Evolutionary conservation across 352 stramenopile genomes (phyloP).

Genomic region (Phytophthora sansomeana): DNA sequence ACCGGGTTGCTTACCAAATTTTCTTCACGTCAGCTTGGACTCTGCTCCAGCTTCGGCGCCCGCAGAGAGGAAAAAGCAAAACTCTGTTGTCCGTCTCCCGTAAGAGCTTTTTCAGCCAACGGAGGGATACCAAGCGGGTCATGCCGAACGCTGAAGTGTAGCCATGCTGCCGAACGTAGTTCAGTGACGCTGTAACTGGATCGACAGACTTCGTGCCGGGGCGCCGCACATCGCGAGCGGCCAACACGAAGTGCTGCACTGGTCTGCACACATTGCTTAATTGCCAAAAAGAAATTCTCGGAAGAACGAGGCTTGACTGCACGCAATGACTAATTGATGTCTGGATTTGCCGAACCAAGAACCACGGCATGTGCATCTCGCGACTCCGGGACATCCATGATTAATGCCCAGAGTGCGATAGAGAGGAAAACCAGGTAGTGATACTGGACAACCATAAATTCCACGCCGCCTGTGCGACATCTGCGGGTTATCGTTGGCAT

Average conservation of each 20-base stretch:
- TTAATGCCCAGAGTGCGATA: neutral
- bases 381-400: neutral
- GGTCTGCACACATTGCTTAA: neutral
- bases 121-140: neutral
- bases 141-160: neutral
- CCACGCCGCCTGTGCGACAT: neutral
- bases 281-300: neutral
- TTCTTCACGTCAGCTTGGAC: neutral
- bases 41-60: neutral
- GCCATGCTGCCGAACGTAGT: neutral
- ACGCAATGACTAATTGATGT: neutral
- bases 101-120: neutral
- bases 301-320: neutral
- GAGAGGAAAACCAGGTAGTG: neutral
- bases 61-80: neutral
- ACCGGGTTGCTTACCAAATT: neutral
- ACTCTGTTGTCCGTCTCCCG: neutral
- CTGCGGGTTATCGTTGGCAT: neutral
- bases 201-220: no score
- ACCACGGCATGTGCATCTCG: conserved; percentile 9
- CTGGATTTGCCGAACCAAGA: neutral
- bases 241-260: neutral
- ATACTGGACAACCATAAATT: neutral
- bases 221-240: no score
- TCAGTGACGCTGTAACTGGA: neutral